A percentile compares a stretch with the other conserved stretches of the same genome.
Conservation (phyloP, 2,329 filamentous ascomycete species). For the Penicillium capsulatum region DNA sequence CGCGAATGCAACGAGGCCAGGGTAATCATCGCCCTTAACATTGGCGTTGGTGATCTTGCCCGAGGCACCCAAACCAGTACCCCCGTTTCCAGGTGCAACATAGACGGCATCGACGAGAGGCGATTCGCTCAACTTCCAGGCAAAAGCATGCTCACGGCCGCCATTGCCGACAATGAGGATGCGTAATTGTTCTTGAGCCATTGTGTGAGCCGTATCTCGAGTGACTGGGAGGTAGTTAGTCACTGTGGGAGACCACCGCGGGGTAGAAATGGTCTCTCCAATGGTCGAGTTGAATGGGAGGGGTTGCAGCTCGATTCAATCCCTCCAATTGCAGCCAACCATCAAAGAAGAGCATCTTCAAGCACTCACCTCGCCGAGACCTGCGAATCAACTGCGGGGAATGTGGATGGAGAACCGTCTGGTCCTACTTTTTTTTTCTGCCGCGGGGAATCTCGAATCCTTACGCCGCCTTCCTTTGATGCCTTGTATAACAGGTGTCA, state of each 20-base stretch:
- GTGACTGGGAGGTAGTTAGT: slow-evolving; percentile 20
- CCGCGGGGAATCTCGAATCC: slow-evolving; percentile 13
- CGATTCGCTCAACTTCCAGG: slow-evolving; percentile 89
- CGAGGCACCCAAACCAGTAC: slow-evolving; percentile 58
- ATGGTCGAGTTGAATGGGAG: neutral
- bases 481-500: neutral
- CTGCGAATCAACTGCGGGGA: slow-evolving; percentile 22
- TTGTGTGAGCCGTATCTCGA: slow-evolving; percentile 26
- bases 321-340: neutral
- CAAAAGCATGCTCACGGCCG: slow-evolving; percentile 88
- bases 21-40: slow-evolving; percentile 72
- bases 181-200: slow-evolving; percentile 52
- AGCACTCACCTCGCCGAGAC: slow-evolving; percentile 20
- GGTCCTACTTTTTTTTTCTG: slow-evolving; percentile 23
- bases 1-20: slow-evolving; percentile 70
- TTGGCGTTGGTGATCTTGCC: slow-evolving; percentile 68
- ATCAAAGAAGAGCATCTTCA: neutral
- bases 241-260: slow-evolving; percentile 19
- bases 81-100: slow-evolving; percentile 75
- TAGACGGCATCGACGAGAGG: slow-evolving; percentile 69
- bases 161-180: slow-evolving; percentile 90
- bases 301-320: neutral
- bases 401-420: slow-evolving; percentile 9
- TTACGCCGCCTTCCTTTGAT: slow-evolving; percentile 1
- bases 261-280: slow-evolving; percentile 19